These are phyloP conservation scores for Tephrocybe sp. DNA, from an alignment of 768 basidiomycete species.

Conservation along the genomic window DNA sequence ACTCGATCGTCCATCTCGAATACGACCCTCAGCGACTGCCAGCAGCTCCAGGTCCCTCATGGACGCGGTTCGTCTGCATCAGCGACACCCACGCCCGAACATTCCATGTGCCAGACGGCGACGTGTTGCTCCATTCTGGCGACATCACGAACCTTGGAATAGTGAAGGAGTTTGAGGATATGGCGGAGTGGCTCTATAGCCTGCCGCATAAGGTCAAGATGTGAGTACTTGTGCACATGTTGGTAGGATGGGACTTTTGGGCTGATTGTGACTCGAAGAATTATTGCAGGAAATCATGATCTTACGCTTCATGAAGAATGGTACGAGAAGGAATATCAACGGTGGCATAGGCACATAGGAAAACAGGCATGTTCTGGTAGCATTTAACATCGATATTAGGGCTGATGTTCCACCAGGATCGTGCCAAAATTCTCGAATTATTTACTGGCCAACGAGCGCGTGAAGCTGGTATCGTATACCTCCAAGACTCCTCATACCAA, in stretches of 20 bases:
- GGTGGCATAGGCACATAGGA: constrained; percentile 25
- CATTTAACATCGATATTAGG: background rate
- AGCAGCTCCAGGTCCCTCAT: constrained; percentile 33
- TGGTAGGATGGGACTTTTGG: no score
- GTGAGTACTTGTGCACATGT: constrained; percentile 37
- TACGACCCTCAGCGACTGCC: constrained; percentile 28
- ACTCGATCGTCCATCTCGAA: constrained; percentile 35
- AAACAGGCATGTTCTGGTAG: constrained; percentile 26
- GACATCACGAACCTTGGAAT: constrained; percentile 58
- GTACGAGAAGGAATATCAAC: constrained; percentile 33
- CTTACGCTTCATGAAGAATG: constrained; percentile 39
- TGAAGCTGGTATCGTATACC: constrained; percentile 2
- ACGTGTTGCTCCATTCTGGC: constrained; percentile 65
- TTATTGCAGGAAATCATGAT: constrained; percentile 78
- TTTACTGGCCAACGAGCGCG: background rate
- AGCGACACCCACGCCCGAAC: constrained; percentile 54
- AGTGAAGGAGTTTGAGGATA: constrained; percentile 42
- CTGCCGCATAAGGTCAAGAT: constrained; percentile 63
- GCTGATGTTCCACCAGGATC: background rate
- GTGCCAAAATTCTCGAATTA: background rate
- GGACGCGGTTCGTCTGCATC: constrained; percentile 61
- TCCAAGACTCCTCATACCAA: background rate
- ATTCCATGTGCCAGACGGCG: constrained; percentile 57
- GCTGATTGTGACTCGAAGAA: constrained; percentile 8
- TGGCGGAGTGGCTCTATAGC: constrained; percentile 56